Conservation (phyloP, 495 filamentous ascomycete genomes). For the Echria macrotheca region DNA sequence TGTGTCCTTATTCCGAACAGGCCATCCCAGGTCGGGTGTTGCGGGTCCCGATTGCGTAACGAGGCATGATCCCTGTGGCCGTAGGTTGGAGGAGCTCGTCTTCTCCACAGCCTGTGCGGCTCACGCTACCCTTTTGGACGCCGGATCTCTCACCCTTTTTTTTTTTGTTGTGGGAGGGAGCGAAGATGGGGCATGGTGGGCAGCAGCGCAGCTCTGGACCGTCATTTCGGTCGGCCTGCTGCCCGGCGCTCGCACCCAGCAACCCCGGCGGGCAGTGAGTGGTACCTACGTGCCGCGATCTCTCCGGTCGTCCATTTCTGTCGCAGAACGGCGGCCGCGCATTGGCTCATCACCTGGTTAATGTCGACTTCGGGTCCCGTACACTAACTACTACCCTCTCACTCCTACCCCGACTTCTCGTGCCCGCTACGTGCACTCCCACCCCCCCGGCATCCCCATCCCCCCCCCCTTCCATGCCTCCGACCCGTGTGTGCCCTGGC, state of each 20-base stretch:
- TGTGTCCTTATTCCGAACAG: too few relatives aligned
- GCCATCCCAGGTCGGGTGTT: background rate
- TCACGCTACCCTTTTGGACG: background rate
- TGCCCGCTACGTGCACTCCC: background rate
- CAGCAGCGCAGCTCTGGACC: background rate
- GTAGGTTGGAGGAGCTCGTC: background rate
- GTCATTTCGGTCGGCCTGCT: slow-evolving; percentile 1
- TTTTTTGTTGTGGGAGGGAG: background rate
- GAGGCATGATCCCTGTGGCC: background rate
- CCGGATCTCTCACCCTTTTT: background rate
- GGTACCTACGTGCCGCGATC: too few relatives aligned
- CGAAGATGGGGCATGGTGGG: background rate
- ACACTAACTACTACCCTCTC: too few relatives aligned
- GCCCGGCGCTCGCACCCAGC: too few relatives aligned
- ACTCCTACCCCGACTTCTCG: too few relatives aligned
- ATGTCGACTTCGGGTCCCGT: too few relatives aligned
- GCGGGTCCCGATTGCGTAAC: background rate
- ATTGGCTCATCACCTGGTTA: background rate
- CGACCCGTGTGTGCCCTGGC: background rate
- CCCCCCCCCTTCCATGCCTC: background rate
- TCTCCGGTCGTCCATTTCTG: too few relatives aligned
- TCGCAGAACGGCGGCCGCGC: background rate
- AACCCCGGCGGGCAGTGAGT: background rate
- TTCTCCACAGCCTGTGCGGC: background rate
- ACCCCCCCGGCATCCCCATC: background rate